phyloP scores from a whole-genome alignment of 306 rosid species.

The Nissolia schottii region DNA sequence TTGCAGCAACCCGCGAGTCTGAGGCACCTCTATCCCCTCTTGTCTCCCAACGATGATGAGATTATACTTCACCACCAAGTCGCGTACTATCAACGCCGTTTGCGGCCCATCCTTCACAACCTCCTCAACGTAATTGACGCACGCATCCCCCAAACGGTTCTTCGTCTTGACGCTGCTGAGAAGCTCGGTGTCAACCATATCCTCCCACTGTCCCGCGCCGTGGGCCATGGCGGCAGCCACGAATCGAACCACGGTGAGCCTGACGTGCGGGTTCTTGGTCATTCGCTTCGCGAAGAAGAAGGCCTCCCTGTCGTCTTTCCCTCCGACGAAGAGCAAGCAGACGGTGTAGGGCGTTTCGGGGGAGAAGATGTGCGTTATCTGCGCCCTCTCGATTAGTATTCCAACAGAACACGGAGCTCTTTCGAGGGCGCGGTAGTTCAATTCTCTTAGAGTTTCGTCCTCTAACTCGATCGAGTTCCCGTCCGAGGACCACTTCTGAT shows the following conservation, averaged over 20 bases:
- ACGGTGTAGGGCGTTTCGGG: conserved; percentile 21
- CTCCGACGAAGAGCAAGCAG: conserved; percentile 62
- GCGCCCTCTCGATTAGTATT: conserved; percentile 42
- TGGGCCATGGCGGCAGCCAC: not conserved
- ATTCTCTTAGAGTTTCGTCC: conserved; percentile 33
- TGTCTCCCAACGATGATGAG: conserved; percentile 61
- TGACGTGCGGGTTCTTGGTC: conserved; percentile 29
- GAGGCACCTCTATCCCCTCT: conserved; percentile 29
- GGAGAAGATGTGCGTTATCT: conserved; percentile 23
- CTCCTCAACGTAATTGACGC: conserved; percentile 33
- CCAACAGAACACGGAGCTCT: conserved; percentile 73
- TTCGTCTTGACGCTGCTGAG: conserved; percentile 17
- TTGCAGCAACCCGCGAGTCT: conserved; percentile 46
- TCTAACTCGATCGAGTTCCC: conserved; percentile 41
- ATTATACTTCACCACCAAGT: conserved; percentile 36
- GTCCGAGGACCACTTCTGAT: conserved; percentile 46
- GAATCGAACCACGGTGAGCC: conserved; percentile 35
- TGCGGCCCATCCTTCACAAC: conserved; percentile 41
- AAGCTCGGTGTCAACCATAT: conserved; percentile 23
- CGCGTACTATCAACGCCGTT: conserved; percentile 32
- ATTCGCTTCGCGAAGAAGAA: conserved; percentile 41
- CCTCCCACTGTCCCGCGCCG: not conserved
- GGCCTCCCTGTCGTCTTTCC: conserved; percentile 68
- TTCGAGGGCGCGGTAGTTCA: conserved; percentile 45
- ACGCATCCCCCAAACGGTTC: not conserved